Conservation (phyloP, 116 monocot species). For the Cymodocea nodosa region DNA sequence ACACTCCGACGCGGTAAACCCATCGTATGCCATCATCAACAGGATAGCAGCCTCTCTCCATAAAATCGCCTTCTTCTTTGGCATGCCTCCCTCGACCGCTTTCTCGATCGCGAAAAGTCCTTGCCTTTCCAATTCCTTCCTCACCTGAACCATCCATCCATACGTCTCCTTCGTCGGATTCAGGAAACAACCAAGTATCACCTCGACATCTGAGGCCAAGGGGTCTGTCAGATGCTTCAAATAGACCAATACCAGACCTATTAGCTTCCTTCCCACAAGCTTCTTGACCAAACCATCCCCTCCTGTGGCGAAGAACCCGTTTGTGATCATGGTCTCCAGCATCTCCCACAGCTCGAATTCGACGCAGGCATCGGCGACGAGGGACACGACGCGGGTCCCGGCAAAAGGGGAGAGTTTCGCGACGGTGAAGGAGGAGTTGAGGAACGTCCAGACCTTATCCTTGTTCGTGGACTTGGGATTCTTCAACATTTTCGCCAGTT, state of each 20-base stretch:
- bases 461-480: conserved; percentile 18
- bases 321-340: conserved; percentile 23
- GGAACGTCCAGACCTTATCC: conserved; percentile 19
- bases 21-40: conserved; percentile 67
- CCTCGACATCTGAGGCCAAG: conserved; percentile 27
- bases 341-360: conserved; percentile 39
- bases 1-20: conserved; percentile 47
- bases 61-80: conserved; percentile 19
- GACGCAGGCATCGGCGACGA: conserved; percentile 35
- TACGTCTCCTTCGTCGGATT: conserved; percentile 32
- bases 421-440: conserved; percentile 32
- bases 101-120: conserved; percentile 46
- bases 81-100: conserved; percentile 18
- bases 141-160: conserved; percentile 34
- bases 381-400: conserved; percentile 18
- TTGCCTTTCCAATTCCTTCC: conserved; percentile 51
- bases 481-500: conserved; percentile 30
- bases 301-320: background rate
- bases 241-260: conserved; percentile 41
- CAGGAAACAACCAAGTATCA: conserved; percentile 39
- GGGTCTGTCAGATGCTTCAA: conserved; percentile 28
- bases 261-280: conserved; percentile 33
- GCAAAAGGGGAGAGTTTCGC: conserved; percentile 19
- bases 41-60: conserved; percentile 51
- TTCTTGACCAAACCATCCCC: conserved; percentile 24